Conservation (phyloP, 1,284 basidiomycete species). For the Marasmius sp. region DNA sequence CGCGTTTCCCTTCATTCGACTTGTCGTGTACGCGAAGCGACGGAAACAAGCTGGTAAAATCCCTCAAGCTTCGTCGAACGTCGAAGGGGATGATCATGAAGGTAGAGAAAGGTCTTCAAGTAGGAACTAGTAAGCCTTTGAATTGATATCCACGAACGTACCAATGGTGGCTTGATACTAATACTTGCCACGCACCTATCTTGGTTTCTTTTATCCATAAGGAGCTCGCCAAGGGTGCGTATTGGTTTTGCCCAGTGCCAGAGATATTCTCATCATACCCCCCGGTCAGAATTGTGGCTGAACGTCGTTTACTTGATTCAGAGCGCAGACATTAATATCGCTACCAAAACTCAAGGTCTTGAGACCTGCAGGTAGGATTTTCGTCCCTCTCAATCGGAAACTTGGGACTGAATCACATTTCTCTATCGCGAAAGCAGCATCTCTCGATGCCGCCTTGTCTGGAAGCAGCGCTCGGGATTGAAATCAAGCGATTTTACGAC, state of each 20-base stretch:
- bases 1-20: conserved; percentile 10
- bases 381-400: too few species aligned
- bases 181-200: conserved; percentile 16
- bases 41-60: conserved; percentile 17
- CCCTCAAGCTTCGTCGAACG: conserved; percentile 12
- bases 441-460: too few species aligned
- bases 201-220: conserved; percentile 21
- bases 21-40: conserved; percentile 11
- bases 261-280: neutral
- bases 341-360: conserved; percentile 19
- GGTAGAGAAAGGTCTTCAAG: conserved; percentile 11
- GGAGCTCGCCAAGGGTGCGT: conserved; percentile 15
- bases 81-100: conserved; percentile 12
- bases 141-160: too few species aligned
- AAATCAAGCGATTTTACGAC: too few species aligned
- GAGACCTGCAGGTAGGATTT: conserved; percentile 4
- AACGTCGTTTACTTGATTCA: conserved; percentile 20
- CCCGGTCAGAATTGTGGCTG: conserved; percentile 16
- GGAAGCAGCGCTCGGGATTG: too few species aligned
- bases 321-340: conserved; percentile 14
- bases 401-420: too few species aligned
- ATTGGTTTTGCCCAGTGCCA: neutral
- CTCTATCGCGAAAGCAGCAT: too few species aligned
- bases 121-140: conserved; percentile 15
- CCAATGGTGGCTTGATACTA: neutral